A percentile compares a stretch with the other conserved stretches of the same genome.
phyloP scores from a whole-genome alignment of 2,329 filamentous ascomycete genomes.

The Microsporum audouinii region DNA sequence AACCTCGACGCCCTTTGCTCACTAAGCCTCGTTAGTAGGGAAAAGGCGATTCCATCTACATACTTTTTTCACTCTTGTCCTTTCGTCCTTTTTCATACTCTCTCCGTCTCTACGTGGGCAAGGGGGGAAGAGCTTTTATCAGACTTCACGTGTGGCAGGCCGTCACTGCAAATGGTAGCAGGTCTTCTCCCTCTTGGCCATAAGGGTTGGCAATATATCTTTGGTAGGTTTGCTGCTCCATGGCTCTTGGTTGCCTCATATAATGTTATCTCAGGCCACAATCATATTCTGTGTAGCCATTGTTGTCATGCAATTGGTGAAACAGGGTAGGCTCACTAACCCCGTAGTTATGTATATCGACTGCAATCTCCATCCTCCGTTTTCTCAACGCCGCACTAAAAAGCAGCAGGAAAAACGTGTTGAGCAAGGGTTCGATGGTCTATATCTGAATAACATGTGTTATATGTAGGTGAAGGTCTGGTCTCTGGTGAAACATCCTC shows the following conservation, averaged over 20 bases:
- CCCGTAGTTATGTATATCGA: background rate
- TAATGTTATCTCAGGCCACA: background rate
- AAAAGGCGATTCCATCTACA: background rate
- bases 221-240: background rate
- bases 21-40: background rate
- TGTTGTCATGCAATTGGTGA: background rate
- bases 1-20: background rate
- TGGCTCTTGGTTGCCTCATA: background rate
- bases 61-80: background rate
- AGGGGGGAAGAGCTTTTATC: background rate
- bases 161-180: background rate
- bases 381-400: background rate
- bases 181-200: background rate
- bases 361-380: background rate
- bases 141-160: background rate
- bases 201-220: background rate
- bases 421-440: background rate
- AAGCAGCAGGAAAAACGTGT: background rate
- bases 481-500: background rate
- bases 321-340: background rate
- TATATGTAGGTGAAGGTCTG: background rate
- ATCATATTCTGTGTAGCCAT: background rate
- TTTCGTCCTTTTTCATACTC: background rate
- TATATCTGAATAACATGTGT: background rate
- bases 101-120: background rate